Conservation (phyloP, 306 rosid genomes). For the Sicyos edulis region DNA sequence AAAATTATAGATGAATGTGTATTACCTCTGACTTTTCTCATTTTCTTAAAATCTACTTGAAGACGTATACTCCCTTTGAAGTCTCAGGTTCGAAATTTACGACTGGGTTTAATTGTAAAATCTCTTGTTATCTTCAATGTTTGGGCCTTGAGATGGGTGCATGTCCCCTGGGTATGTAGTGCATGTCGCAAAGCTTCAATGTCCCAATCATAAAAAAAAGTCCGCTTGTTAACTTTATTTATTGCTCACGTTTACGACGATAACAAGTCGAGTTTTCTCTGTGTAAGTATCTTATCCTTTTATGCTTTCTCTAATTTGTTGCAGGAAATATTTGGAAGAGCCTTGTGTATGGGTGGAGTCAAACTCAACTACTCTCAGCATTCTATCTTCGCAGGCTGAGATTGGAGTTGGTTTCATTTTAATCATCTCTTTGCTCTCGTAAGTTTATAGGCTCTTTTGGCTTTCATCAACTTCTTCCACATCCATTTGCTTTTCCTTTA, state of each 20-base stretch:
- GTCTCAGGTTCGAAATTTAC: no score
- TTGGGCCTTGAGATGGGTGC: no score
- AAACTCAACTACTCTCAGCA: constrained; percentile 65
- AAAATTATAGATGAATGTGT: background rate
- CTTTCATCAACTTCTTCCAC: no score
- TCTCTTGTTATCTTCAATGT: no score
- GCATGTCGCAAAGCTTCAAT: no score
- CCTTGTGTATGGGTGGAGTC: constrained; percentile 95
- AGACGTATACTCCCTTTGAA: no score
- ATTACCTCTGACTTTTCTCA: background rate
- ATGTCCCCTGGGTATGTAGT: no score
- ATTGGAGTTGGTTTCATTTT: constrained; percentile 87
- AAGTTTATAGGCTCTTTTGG: constrained; percentile 31
- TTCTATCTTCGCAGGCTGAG: constrained; percentile 85
- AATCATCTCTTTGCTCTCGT: constrained; percentile 76
- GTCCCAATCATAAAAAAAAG: no score
- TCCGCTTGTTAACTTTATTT: background rate
- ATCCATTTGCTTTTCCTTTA: constrained; percentile 7
- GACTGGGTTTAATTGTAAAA: no score
- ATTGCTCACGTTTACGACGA: background rate
- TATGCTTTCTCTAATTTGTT: constrained; percentile 2
- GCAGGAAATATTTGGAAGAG: constrained; percentile 89
- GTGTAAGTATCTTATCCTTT: background rate
- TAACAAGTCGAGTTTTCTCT: background rate
- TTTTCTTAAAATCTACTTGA: background rate